Conservation (phyloP, 805 yeast species). For the Sugiyamaella marilandica region DNA sequence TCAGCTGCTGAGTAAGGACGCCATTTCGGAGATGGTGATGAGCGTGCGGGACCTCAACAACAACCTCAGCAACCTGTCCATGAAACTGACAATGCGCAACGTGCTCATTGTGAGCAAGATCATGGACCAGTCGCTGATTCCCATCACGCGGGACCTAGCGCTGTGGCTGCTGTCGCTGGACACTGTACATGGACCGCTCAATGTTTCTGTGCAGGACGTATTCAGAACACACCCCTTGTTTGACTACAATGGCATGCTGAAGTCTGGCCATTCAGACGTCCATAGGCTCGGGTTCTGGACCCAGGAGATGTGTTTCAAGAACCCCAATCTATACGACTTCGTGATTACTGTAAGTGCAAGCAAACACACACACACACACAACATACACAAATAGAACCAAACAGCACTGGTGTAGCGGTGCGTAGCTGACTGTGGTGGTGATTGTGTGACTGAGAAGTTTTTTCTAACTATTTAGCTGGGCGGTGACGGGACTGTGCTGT, state of each 20-base stretch:
- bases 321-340: slow-evolving; percentile 57
- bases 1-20: slow-evolving; percentile 25
- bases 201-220: slow-evolving; percentile 70
- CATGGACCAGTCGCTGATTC: slow-evolving; percentile 20
- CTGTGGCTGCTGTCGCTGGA: slow-evolving; percentile 21
- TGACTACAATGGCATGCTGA: slow-evolving; percentile 48
- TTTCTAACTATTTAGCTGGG: slow-evolving; percentile 56
- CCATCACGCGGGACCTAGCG: slow-evolving; percentile 23
- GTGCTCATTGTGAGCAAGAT: slow-evolving; percentile 27
- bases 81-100: slow-evolving; percentile 23
- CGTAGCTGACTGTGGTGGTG: no score
- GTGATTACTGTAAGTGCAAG: slow-evolving; percentile 51
- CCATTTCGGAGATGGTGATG: slow-evolving; percentile 29
- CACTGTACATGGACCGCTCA: slow-evolving; percentile 31
- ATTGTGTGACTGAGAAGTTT: slow-evolving; percentile 43
- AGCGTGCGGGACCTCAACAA: slow-evolving; percentile 30
- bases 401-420: no score
- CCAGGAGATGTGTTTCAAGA: slow-evolving; percentile 43
- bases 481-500: slow-evolving; percentile 94
- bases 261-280: slow-evolving; percentile 42
- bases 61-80: slow-evolving; percentile 26
- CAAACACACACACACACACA: no score
- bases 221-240: slow-evolving; percentile 61
- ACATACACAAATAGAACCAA: no score
- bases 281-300: slow-evolving; percentile 63